phyloP scores from a whole-genome alignment of 305 asterid genomes.

The Solanum hybrid region DNA sequence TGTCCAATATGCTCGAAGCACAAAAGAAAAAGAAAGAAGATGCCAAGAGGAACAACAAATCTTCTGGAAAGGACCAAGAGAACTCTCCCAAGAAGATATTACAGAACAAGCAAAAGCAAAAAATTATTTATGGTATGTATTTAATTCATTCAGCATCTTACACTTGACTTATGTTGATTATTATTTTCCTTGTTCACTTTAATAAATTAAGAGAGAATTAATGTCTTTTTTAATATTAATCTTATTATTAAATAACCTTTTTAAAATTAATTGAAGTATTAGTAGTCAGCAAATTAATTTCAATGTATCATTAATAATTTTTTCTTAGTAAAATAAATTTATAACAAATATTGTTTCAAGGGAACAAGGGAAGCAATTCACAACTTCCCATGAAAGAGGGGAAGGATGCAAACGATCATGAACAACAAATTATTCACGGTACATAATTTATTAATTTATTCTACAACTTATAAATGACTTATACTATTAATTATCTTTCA shows the following conservation, averaged over 20 bases:
- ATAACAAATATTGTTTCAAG: background rate
- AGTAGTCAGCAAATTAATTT: background rate
- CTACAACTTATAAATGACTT: background rate
- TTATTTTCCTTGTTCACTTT: background rate
- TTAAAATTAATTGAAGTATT: background rate
- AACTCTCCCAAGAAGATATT: background rate
- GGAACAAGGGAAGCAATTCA: background rate
- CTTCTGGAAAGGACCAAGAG: background rate
- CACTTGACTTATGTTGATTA: background rate
- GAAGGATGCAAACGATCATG: background rate
- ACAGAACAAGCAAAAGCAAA: background rate
- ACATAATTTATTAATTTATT: background rate
- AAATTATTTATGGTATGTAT: background rate
- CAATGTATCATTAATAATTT: background rate
- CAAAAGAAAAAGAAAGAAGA: too few species aligned
- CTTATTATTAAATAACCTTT: background rate
- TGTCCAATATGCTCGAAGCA: background rate
- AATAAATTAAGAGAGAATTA: background rate
- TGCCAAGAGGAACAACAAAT: background rate
- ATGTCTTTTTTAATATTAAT: background rate
- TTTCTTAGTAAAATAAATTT: background rate
- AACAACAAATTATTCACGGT: background rate
- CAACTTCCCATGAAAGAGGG: background rate
- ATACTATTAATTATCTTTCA: background rate
- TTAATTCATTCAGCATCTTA: background rate